These are phyloP conservation scores for Mentha longifolia DNA, from an alignment of 257 asterid species.

Conservation along the genomic window DNA sequence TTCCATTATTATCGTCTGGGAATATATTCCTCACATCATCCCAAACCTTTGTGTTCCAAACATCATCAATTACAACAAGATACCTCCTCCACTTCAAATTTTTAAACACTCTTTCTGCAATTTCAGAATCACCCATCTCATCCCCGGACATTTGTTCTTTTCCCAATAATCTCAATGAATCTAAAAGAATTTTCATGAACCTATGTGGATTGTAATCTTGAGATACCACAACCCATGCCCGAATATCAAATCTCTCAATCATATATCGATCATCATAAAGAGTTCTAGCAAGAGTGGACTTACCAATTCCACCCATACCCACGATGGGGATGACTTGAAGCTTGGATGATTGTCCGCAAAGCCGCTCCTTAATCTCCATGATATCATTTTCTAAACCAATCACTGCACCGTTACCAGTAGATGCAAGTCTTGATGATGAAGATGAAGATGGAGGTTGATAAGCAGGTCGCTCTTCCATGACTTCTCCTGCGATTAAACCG, in stretches of 20 bases:
- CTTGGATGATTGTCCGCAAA: too few species aligned
- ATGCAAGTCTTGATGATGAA: too few species aligned
- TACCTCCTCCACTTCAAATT: not conserved
- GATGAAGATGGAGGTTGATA: too few species aligned
- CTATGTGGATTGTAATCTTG: not conserved
- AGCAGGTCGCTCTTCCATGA: too few species aligned
- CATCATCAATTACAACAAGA: not conserved
- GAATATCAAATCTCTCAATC: not conserved
- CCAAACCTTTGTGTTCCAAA: conserved; percentile 5
- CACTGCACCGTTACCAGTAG: too few species aligned
- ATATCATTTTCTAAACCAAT: too few species aligned
- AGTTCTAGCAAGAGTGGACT: too few species aligned
- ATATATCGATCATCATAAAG: not conserved
- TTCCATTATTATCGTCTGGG: not conserved
- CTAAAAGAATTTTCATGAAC: not conserved
- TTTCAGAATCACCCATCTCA: not conserved
- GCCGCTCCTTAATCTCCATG: too few species aligned
- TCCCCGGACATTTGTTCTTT: not conserved
- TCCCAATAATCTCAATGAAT: not conserved
- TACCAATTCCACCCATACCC: too few species aligned
- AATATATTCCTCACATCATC: not conserved
- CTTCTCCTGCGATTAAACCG: not conserved
- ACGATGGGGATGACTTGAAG: too few species aligned
- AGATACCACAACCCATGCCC: not conserved
- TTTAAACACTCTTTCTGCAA: too few species aligned